A percentile compares a stretch with the other conserved stretches of the same genome.
Conservation (phyloP, 345 rosid genomes). For the Eucalyptus tenuipes region DNA sequence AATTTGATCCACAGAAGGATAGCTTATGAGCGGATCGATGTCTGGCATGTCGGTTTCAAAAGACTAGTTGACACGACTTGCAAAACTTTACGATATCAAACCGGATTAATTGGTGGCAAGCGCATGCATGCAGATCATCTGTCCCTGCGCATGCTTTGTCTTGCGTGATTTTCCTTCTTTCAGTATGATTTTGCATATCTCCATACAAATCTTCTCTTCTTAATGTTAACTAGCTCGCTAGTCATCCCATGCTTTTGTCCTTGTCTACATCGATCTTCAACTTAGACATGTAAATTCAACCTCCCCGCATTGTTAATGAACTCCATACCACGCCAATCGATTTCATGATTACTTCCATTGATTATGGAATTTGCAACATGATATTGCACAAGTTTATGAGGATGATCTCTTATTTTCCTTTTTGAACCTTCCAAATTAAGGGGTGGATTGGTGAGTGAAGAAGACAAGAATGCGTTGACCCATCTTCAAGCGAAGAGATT, state of each 20-base stretch:
- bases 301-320: not conserved
- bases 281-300: not conserved
- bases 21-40: not conserved
- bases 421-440: slow-evolving; percentile 7
- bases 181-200: not conserved
- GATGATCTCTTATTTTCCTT: not conserved
- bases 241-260: not conserved
- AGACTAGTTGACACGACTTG: not conserved
- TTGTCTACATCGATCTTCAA: not conserved
- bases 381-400: not conserved
- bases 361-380: not conserved
- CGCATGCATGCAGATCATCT: not conserved
- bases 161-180: not conserved
- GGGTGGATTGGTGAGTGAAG: slow-evolving; percentile 62
- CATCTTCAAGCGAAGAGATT: slow-evolving; percentile 26
- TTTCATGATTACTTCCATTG: not conserved
- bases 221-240: not conserved
- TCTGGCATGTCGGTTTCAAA: not conserved
- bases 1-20: not conserved
- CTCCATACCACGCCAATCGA: not conserved
- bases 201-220: not conserved
- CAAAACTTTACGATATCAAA: not conserved
- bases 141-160: not conserved
- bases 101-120: not conserved
- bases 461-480: slow-evolving; percentile 24